Percentiles rank a stretch among this genome's conserved stretches.
Evolutionary conservation across 176 grass and related monocot genomes (phyloP).

Genomic region (Cenchrus fungigraminus): DNA sequence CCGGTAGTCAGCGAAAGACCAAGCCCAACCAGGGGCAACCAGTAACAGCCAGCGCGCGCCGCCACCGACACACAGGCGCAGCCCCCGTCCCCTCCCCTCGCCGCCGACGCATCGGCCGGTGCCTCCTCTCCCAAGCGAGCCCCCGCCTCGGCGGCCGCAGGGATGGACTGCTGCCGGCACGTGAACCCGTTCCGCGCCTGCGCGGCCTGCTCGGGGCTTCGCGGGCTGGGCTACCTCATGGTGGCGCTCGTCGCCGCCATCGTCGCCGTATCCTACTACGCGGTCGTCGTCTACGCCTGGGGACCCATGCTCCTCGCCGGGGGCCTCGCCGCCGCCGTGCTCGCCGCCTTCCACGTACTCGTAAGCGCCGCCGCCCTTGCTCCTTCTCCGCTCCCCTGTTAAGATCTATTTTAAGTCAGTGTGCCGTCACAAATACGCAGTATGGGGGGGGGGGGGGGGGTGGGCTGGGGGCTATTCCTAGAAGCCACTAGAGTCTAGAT

Average conservation of each 20-base stretch:
- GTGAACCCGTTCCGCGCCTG: constrained; percentile 76
- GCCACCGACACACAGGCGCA: constrained; percentile 1
- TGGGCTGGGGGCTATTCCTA: not conserved
- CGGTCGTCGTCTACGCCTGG: constrained; percentile 74
- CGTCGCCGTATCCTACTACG: constrained; percentile 75
- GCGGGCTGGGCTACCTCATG: constrained; percentile 77
- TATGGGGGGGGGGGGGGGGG: not conserved
- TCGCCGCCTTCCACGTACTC: constrained; percentile 70
- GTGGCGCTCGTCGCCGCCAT: constrained; percentile 67
- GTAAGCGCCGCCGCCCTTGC: constrained; percentile 33
- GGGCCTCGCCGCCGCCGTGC: constrained; percentile 33
- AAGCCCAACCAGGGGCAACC: not conserved
- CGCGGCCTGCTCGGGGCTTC: constrained; percentile 53
- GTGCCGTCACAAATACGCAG: not conserved
- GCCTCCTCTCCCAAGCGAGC: not conserved
- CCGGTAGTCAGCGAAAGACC: not conserved
- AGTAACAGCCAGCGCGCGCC: constrained; percentile 10
- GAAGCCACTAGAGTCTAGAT: not conserved
- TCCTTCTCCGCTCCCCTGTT: not conserved
- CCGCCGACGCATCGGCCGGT: not conserved
- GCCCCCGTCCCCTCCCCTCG: not conserved
- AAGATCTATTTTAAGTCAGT: not conserved
- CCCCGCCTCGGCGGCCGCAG: not conserved
- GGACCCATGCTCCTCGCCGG: constrained; percentile 54
- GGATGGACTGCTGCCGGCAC: constrained; percentile 61